Conservation (phyloP, 2,329 filamentous ascomycete species). For the Hypocreales sp. region DNA sequence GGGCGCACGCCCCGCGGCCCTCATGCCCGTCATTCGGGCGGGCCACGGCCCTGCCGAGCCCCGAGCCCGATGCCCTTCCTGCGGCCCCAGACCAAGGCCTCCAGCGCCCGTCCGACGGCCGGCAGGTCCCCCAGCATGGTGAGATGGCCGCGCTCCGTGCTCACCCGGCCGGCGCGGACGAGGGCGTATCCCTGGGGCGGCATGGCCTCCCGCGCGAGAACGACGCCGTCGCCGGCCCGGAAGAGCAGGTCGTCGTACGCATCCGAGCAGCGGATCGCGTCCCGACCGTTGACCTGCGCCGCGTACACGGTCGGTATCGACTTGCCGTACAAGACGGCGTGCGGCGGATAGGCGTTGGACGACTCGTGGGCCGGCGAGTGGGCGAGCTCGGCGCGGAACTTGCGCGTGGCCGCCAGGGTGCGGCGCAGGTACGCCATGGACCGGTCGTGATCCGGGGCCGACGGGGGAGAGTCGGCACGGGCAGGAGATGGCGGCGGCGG, state of each 20-base stretch:
- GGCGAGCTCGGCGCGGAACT: slow-evolving; percentile 61
- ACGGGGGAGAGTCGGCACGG: slow-evolving; percentile 4
- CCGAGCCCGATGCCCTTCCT: slow-evolving; percentile 59
- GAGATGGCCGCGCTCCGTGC: slow-evolving; percentile 74
- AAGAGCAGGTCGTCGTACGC: slow-evolving; percentile 81
- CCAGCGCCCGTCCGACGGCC: slow-evolving; percentile 60
- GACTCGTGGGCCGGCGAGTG: slow-evolving; percentile 42
- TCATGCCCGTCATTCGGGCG: too few species aligned
- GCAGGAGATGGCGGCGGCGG: slow-evolving; percentile 9
- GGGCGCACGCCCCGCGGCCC: too few species aligned
- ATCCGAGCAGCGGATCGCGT: slow-evolving; percentile 60
- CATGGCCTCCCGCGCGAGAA: slow-evolving; percentile 74
- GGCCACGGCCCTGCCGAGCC: too few species aligned
- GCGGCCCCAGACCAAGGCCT: slow-evolving; percentile 51
- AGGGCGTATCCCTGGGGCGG: slow-evolving; percentile 64
- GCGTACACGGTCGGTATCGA: slow-evolving; percentile 73
- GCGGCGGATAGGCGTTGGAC: slow-evolving; percentile 66
- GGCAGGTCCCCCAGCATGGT: slow-evolving; percentile 74
- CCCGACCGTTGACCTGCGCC: slow-evolving; percentile 55
- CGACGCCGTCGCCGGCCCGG: slow-evolving; percentile 77
- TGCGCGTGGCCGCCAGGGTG: slow-evolving; percentile 53
- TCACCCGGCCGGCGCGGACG: slow-evolving; percentile 58
- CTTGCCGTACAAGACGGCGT: slow-evolving; percentile 76
- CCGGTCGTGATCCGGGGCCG: slow-evolving; percentile 10
- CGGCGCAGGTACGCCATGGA: slow-evolving; percentile 54